phyloP scores from a whole-genome alignment of 331 rosid genomes.

The Spiraea crenata region DNA sequence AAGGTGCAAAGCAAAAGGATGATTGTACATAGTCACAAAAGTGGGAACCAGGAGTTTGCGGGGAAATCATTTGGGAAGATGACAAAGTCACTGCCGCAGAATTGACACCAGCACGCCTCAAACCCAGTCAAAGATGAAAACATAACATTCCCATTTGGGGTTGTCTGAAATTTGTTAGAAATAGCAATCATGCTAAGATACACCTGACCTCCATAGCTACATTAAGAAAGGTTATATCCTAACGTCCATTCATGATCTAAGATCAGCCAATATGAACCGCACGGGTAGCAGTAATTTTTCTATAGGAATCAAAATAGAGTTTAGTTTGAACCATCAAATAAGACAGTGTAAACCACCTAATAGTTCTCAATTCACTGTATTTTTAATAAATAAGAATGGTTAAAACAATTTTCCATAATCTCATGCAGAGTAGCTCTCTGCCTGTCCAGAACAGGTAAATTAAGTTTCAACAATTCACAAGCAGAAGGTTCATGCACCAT shows the following conservation, averaged over 20 bases:
- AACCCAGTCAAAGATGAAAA: conserved; percentile 62
- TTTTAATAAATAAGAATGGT: too few relatives aligned
- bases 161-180: conserved; percentile 45
- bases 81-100: conserved; percentile 59
- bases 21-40: too few relatives aligned
- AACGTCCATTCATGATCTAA: conserved; percentile 11
- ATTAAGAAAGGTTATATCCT: conserved; percentile 19
- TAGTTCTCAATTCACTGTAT: not conserved
- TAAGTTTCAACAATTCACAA: too few relatives aligned
- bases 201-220: not conserved
- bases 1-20: too few relatives aligned
- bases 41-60: conserved; percentile 64
- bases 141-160: conserved; percentile 39
- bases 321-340: not conserved
- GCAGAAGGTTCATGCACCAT: conserved; percentile 56
- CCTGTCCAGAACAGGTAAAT: too few relatives aligned
- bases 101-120: conserved; percentile 55
- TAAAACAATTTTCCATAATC: too few relatives aligned
- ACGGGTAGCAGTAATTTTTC: not conserved
- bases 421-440: too few relatives aligned
- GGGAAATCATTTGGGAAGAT: conserved; percentile 57
- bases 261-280: conserved; percentile 12
- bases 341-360: not conserved
- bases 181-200: conserved; percentile 17
- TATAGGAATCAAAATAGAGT: too few relatives aligned